Evolutionary conservation across 805 yeast genomes (phyloP).

Genomic region (Metschnikowia continentalis): DNA sequence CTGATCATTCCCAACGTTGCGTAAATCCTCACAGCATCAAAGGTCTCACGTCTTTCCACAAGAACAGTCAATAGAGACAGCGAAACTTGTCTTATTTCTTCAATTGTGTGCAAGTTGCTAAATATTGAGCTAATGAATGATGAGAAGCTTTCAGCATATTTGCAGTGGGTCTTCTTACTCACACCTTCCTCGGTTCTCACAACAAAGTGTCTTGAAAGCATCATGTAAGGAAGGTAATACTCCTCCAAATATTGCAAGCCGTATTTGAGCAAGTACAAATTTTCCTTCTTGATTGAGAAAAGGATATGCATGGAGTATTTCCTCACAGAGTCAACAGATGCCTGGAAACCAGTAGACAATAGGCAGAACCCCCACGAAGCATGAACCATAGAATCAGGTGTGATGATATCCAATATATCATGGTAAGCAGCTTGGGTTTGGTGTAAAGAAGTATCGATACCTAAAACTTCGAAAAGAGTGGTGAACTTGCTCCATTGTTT

Average conservation of each 20-base stretch:
- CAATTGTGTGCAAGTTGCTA: slow-evolving; percentile 21
- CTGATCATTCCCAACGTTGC: slow-evolving; percentile 50
- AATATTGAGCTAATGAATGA: slow-evolving; percentile 42
- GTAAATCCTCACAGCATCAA: slow-evolving; percentile 69
- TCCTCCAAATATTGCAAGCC: slow-evolving; percentile 43
- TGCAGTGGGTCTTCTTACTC: slow-evolving; percentile 39
- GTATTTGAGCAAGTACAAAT: slow-evolving; percentile 35
- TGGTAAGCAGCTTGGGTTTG: slow-evolving; percentile 74
- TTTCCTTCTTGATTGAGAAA: slow-evolving; percentile 45
- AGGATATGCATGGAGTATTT: slow-evolving; percentile 56
- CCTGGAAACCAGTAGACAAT: slow-evolving; percentile 71
- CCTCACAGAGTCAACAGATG: slow-evolving; percentile 74
- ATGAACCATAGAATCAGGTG: slow-evolving; percentile 49
- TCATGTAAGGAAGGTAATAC: slow-evolving; percentile 53
- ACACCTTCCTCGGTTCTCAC: slow-evolving; percentile 28
- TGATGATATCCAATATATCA: slow-evolving; percentile 56
- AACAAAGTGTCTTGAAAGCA: slow-evolving; percentile 60
- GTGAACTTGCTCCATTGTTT: slow-evolving; percentile 67
- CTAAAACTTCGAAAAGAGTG: slow-evolving; percentile 75
- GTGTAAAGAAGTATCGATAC: slow-evolving; percentile 79
- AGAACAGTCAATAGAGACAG: slow-evolving; percentile 41
- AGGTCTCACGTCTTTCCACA: slow-evolving; percentile 45
- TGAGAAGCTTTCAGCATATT: slow-evolving; percentile 52
- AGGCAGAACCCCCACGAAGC: slow-evolving; percentile 70
- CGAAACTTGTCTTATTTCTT: slow-evolving; percentile 23